Evolutionary conservation across 2,329 filamentous ascomycete genomes (phyloP).

Genomic region (Botrytis tulipae): DNA sequence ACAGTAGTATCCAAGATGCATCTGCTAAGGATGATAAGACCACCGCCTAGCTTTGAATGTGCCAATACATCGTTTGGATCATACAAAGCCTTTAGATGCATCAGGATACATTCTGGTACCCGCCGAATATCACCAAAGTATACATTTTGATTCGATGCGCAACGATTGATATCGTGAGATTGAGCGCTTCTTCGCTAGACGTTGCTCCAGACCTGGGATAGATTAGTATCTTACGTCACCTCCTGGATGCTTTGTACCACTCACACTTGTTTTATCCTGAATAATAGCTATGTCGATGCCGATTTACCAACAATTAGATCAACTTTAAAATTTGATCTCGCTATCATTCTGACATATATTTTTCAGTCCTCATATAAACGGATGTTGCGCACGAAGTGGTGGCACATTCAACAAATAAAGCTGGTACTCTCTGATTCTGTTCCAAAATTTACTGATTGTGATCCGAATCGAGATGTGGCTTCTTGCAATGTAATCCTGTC

Average conservation of each 20-base stretch:
- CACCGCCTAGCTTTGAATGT: neutral
- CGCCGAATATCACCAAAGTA: neutral
- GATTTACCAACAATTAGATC: constrained; percentile 33
- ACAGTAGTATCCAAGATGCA: neutral
- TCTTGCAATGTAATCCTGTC: constrained; percentile 33
- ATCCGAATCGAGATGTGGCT: constrained; percentile 31
- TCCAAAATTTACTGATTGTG: constrained; percentile 36
- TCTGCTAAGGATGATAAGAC: neutral
- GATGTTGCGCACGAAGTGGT: constrained; percentile 25
- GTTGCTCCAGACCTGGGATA: neutral
- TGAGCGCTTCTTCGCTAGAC: constrained; percentile 13
- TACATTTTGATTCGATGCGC: too few species aligned
- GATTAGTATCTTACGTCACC: neutral
- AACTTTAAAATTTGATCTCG: constrained; percentile 31
- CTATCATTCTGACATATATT: constrained; percentile 37
- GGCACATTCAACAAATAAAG: constrained; percentile 20
- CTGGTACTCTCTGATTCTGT: constrained; percentile 36
- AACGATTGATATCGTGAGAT: too few species aligned
- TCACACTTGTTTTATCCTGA: constrained; percentile 32
- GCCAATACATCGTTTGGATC: neutral
- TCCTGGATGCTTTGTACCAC: neutral
- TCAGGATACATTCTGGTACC: too few species aligned
- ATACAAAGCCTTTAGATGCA: neutral
- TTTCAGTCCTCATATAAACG: constrained; percentile 33
- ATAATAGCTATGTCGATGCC: constrained; percentile 36